Percentiles rank a stretch among this genome's conserved stretches.
These are phyloP conservation scores for Puccinellia tenuiflora DNA, from an alignment of 176 grass and related monocot genomes.

Conservation along the genomic window DNA sequence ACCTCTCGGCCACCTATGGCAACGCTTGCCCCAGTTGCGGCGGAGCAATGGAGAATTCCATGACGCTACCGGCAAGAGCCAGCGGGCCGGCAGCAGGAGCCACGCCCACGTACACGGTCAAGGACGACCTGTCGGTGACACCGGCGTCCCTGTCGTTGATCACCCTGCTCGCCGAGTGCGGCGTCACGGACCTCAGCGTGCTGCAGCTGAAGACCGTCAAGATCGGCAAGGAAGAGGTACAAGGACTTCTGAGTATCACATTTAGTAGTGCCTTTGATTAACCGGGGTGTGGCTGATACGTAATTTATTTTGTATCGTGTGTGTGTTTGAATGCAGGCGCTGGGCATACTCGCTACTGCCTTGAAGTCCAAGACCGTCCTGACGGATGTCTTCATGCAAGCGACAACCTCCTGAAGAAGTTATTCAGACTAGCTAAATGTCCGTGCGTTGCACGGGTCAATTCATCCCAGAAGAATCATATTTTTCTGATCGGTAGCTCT, in stretches of 20 bases:
- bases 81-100: not conserved
- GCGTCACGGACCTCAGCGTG: slow-evolving; percentile 10
- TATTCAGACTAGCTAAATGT: too few species aligned
- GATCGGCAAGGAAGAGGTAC: slow-evolving; percentile 30
- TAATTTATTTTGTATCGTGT: not conserved
- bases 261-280: too few species aligned
- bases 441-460: too few species aligned
- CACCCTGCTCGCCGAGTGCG: not conserved
- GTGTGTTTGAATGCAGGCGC: not conserved
- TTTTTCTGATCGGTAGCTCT: too few species aligned
- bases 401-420: not conserved
- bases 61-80: not conserved
- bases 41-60: fast-evolving
- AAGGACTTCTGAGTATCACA: not conserved
- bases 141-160: slow-evolving; percentile 7
- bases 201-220: not conserved
- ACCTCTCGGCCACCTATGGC: not conserved
- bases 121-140: slow-evolving; percentile 2
- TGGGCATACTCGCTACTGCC: slow-evolving; percentile 25
- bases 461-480: too few species aligned
- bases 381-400: slow-evolving; percentile 30
- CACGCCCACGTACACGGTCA: not conserved
- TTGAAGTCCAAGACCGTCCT: slow-evolving; percentile 15
- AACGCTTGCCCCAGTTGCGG: not conserved
- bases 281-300: too few species aligned